Conservation (phyloP, 352 stramenopile species). For the Globisporangium lucens region DNA sequence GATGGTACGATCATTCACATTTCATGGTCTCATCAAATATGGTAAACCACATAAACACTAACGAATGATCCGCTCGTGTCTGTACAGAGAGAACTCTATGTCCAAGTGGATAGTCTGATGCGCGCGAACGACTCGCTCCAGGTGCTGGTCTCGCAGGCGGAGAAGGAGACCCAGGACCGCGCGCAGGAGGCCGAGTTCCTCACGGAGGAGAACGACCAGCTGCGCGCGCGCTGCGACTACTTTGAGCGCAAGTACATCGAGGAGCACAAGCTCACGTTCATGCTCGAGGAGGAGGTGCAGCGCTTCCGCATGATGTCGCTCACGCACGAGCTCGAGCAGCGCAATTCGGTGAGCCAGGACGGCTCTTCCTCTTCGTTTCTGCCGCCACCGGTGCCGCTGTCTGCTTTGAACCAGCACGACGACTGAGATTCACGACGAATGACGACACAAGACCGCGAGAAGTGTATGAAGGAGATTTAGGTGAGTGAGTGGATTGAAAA, state of each 20-base stretch:
- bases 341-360: conserved; percentile 19
- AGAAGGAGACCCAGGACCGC: conserved; percentile 59
- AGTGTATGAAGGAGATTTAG: background rate
- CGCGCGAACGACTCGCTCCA: conserved; percentile 67
- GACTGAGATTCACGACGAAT: background rate
- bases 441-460: background rate
- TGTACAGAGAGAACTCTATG: conserved; percentile 51
- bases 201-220: conserved; percentile 74
- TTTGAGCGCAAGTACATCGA: conserved; percentile 70
- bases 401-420: background rate
- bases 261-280: conserved; percentile 56
- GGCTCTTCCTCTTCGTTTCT: background rate
- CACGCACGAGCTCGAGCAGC: conserved; percentile 38
- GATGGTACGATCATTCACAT: conserved; percentile 29
- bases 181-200: conserved; percentile 70
- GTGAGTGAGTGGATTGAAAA: background rate
- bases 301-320: conserved; percentile 49
- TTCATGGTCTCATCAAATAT: background rate
- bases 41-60: background rate
- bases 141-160: conserved; percentile 49
- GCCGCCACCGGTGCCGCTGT: background rate
- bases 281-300: conserved; percentile 64
- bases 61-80: background rate
- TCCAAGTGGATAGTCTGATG: conserved; percentile 54
- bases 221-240: conserved; percentile 55